These are phyloP conservation scores for Candida vaughaniae DNA, from an alignment of 805 yeast genomes.

Conservation along the genomic window DNA sequence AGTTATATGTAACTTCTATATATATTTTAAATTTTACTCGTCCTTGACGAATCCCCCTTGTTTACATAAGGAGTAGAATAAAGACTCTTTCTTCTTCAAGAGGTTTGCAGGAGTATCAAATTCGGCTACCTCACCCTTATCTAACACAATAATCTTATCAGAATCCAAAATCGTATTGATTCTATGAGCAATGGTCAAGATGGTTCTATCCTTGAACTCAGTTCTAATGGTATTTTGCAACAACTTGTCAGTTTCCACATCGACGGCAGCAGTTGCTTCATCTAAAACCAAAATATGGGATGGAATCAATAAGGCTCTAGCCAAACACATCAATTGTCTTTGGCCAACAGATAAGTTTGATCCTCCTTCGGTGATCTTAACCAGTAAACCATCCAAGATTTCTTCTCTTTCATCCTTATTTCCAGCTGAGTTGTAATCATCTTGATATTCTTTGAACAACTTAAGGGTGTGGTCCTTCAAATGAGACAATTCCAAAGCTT, in stretches of 20 bases:
- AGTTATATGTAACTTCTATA: too few species aligned
- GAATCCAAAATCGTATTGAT: conserved; percentile 80
- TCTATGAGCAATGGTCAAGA: conserved; percentile 83
- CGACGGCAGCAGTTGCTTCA: conserved; percentile 90
- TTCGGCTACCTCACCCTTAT: conserved; percentile 72
- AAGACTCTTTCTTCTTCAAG: conserved; percentile 60
- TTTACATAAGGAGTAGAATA: conserved; percentile 77
- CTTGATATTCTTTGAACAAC: conserved; percentile 33
- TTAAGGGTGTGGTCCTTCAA: conserved; percentile 40
- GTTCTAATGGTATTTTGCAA: conserved; percentile 75
- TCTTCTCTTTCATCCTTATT: conserved; percentile 16
- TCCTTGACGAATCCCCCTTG: conserved; percentile 65
- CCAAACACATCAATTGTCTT: conserved; percentile 67
- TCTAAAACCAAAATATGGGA: conserved; percentile 64
- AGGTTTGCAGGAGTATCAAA: conserved; percentile 71
- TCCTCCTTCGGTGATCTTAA: conserved; percentile 44
- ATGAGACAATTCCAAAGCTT: conserved; percentile 42
- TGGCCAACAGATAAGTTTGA: conserved; percentile 53
- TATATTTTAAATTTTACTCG: not conserved
- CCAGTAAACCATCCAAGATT: conserved; percentile 30
- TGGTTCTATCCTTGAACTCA: conserved; percentile 74
- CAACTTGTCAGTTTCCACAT: conserved; percentile 77
- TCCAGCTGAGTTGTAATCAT: conserved; percentile 22
- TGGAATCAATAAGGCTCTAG: conserved; percentile 70
- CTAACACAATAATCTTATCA: conserved; percentile 73